Evolutionary conservation across 768 basidiomycete genomes (phyloP).

Genomic region (Lactarius hengduanensis): DNA sequence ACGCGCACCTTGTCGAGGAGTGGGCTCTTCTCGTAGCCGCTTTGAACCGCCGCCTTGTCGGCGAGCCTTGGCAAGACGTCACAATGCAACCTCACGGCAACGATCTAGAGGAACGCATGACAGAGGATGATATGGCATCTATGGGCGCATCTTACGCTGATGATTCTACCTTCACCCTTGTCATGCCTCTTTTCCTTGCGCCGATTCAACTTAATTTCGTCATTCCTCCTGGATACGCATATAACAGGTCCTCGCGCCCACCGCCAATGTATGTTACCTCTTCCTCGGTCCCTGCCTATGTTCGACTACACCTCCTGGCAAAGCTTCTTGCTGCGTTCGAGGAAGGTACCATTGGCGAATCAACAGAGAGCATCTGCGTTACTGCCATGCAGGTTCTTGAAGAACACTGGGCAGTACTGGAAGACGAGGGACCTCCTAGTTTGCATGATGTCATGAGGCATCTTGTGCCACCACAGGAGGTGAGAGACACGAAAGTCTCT

Average conservation of each 20-base stretch:
- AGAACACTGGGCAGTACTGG: slow-evolving; percentile 62
- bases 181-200: slow-evolving; percentile 64
- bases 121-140: slow-evolving; percentile 34
- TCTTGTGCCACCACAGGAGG: slow-evolving; percentile 43
- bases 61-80: slow-evolving; percentile 37
- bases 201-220: slow-evolving; percentile 68
- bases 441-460: slow-evolving; percentile 64
- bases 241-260: slow-evolving; percentile 48
- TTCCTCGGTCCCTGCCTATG: slow-evolving; percentile 65
- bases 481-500: background rate
- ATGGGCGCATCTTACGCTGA: slow-evolving; percentile 52
- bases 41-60: slow-evolving; percentile 56
- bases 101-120: slow-evolving; percentile 40
- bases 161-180: slow-evolving; percentile 41
- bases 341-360: slow-evolving; percentile 53
- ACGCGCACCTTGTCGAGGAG: slow-evolving; percentile 42
- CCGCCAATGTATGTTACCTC: slow-evolving; percentile 79
- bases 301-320: slow-evolving; percentile 79
- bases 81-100: slow-evolving; percentile 13
- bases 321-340: slow-evolving; percentile 58
- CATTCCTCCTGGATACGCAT: slow-evolving; percentile 45
- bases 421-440: slow-evolving; percentile 73
- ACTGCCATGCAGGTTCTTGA: slow-evolving; percentile 68
- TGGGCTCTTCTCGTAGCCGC: slow-evolving; percentile 55
- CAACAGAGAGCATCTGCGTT: slow-evolving; percentile 72